Percentiles rank a stretch among this genome's conserved stretches.
Conservation (phyloP, 1,284 basidiomycete genomes). For the Tylopilus sp. region DNA sequence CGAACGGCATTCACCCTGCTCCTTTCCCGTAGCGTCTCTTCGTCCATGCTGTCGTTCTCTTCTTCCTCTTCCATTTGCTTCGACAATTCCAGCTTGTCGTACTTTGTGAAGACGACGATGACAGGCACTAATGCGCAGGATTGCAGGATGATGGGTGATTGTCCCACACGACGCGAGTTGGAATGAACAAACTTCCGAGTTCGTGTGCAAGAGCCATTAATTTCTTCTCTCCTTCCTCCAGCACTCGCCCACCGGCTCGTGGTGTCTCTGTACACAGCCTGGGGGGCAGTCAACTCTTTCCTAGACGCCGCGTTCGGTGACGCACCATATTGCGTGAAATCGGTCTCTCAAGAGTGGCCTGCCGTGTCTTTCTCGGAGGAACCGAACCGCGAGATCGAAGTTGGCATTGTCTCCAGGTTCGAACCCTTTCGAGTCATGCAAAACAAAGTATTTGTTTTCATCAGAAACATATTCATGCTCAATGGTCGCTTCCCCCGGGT, state of each 20-base stretch:
- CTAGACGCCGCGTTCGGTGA: background rate
- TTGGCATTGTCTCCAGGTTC: slow-evolving; percentile 2
- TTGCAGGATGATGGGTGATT: background rate
- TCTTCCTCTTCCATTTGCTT: background rate
- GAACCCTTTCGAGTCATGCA: slow-evolving; percentile 9
- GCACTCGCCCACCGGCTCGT: slow-evolving; percentile 9
- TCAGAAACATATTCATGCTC: slow-evolving; percentile 9
- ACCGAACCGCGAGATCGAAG: background rate
- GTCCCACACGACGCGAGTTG: background rate
- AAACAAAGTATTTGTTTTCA: slow-evolving; percentile 3
- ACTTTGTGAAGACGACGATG: slow-evolving; percentile 1
- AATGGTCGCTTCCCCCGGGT: background rate
- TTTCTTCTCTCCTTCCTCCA: slow-evolving; percentile 11
- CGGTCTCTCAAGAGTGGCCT: slow-evolving; percentile 3
- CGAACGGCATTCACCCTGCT: background rate
- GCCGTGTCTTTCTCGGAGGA: slow-evolving; percentile 1
- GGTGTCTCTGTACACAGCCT: slow-evolving; percentile 13
- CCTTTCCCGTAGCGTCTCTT: background rate
- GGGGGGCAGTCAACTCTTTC: too few relatives aligned
- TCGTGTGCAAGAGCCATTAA: slow-evolving; percentile 1
- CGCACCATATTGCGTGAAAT: slow-evolving; percentile 9
- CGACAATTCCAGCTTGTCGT: background rate
- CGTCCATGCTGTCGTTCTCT: background rate
- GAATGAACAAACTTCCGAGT: slow-evolving; percentile 3
- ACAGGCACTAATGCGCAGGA: background rate